A percentile compares a stretch with the other conserved stretches of the same genome.
Conservation (phyloP, 2,329 filamentous ascomycete genomes). For the Colletotrichum gigasporum region DNA sequence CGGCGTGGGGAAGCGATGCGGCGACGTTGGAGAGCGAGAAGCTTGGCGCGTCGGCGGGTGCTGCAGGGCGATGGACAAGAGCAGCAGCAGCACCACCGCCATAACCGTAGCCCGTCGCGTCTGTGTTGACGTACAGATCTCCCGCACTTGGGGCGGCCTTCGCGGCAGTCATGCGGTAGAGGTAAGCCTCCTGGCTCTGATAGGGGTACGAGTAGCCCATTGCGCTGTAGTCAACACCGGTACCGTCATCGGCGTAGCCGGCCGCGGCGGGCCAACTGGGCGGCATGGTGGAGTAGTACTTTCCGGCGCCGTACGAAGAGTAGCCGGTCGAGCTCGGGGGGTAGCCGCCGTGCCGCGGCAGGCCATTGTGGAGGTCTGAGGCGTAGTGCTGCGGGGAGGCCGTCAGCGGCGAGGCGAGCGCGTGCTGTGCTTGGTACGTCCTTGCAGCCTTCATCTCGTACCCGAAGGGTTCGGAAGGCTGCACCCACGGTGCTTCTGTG, state of each 20-base stretch:
- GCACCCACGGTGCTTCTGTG: slow-evolving; percentile 43
- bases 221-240: slow-evolving; percentile 46
- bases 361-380: slow-evolving; percentile 42
- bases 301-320: slow-evolving; percentile 39
- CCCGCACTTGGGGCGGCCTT: slow-evolving; percentile 34
- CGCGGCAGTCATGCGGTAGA: slow-evolving; percentile 41
- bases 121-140: slow-evolving; percentile 47
- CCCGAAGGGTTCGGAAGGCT: slow-evolving; percentile 41
- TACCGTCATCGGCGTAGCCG: slow-evolving; percentile 46
- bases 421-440: slow-evolving; percentile 41
- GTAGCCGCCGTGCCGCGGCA: slow-evolving; percentile 37
- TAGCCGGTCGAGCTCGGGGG: slow-evolving; percentile 42
- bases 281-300: slow-evolving; percentile 46
- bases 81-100: slow-evolving; percentile 33
- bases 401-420: slow-evolving; percentile 37
- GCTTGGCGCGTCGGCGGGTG: slow-evolving; percentile 42
- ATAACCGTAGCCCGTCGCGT: slow-evolving; percentile 44
- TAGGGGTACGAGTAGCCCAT: slow-evolving; percentile 46
- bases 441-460: slow-evolving; percentile 50
- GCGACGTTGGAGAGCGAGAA: slow-evolving; percentile 54
- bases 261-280: slow-evolving; percentile 42
- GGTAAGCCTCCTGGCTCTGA: slow-evolving; percentile 44
- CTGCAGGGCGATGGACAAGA: slow-evolving; percentile 47
- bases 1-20: slow-evolving; percentile 47
- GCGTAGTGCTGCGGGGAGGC: slow-evolving; percentile 43